Base-by-base conservation (phyloP, 202 grass and related monocot species). In the Brachypodium distachyon region DNA sequence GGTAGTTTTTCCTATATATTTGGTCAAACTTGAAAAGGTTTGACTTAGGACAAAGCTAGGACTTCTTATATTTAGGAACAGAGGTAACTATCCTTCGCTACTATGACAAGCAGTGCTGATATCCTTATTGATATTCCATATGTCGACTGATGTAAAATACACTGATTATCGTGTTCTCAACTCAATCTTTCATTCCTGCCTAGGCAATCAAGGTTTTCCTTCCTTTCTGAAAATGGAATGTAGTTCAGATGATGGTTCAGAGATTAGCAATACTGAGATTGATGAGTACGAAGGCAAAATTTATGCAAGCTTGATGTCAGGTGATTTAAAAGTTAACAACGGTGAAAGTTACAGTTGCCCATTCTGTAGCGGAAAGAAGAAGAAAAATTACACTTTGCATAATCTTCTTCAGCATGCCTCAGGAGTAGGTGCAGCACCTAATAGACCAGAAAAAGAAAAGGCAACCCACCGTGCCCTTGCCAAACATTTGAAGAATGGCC, bases 401-500 rank as follows among this genome's bases (percentile, higher is more conserved):
- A 90, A 83, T 70, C 86, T 97, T 40, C 79, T 94, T 81, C 94
- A 97, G 70, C 94, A 97, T 70, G 86, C 94, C 39, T 83, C 79
- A 33, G 94, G 81, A 68, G 79, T 97, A 44, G 73, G 86, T 74
- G 62, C 72, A 77, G 92, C 88, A 26, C 60, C 74, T 61, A 97
- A 94, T 65, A 68, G 94, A 31, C 84, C 67, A n/a, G 83, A 75
- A 51, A 94, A 91, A 71, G 86, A 89, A n/a, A 94, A 97, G 76
- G 94, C 90, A 47, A 62, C 65, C 2, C 94, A 97, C 77, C 84
- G 42, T 16, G 90, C 94, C 16, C 88, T 97, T 72, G 86, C 79
- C 21, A 97, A 86, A 65, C 73, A 90, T 81, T 80, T 97, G 82
- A 94, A 80, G 74, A 86, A 84, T 49, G 84, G 81, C 23, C 58